Evolutionary conservation across 441 rosid species (phyloP).

Genomic region (Gossypium schwendimanii): DNA sequence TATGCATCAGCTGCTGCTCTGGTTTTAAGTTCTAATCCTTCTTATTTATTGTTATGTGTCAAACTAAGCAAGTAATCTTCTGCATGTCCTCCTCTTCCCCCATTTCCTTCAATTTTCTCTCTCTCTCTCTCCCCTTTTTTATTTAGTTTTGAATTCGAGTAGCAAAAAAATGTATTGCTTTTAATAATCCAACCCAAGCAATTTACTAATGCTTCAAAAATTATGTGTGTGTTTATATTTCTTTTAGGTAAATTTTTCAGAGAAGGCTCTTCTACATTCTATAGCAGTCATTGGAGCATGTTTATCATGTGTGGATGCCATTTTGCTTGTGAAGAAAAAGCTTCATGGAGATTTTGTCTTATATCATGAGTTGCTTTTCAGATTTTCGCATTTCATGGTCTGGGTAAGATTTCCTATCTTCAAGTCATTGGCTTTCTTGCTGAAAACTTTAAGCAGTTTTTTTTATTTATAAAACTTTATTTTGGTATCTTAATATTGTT

Average conservation of each 20-base stretch:
- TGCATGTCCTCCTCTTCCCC: background rate
- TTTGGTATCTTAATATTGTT: constrained; percentile 12
- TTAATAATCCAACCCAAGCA: background rate
- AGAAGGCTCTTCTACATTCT: constrained; percentile 39
- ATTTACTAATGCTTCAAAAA: constrained; percentile 7
- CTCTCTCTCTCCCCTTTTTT: background rate
- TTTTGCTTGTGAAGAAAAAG: constrained; percentile 38
- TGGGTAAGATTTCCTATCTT: constrained; percentile 53
- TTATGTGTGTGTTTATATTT: background rate
- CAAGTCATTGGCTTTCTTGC: constrained; percentile 5
- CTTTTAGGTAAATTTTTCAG: constrained; percentile 38
- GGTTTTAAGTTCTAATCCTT: background rate
- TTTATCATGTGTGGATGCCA: constrained; percentile 51
- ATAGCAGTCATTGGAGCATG: constrained; percentile 59
- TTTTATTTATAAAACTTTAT: background rate
- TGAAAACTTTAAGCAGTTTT: background rate
- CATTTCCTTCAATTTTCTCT: background rate
- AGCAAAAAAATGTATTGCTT: background rate
- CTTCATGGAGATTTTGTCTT: constrained; percentile 29
- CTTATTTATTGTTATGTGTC: background rate
- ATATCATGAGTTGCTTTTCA: constrained; percentile 50
- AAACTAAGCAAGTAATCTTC: background rate
- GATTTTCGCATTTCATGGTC: constrained; percentile 42
- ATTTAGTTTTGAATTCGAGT: background rate
- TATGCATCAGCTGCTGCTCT: background rate